phyloP scores from a whole-genome alignment of 129 eudicot genomes.

The Flaveria brownii region DNA sequence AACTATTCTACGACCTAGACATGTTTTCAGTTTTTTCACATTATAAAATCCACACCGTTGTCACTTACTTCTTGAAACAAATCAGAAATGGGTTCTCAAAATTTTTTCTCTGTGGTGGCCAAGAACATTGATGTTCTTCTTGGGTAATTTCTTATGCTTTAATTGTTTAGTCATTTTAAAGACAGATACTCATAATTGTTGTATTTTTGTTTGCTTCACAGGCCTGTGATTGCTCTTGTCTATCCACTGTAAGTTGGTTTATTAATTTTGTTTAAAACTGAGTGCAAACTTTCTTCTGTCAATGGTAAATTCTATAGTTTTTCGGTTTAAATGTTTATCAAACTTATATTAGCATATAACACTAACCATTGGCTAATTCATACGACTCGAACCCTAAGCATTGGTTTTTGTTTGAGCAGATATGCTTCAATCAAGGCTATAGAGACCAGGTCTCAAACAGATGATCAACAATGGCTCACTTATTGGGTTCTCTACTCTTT shows the following conservation, averaged over 20 bases:
- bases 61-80: constrained; percentile 10
- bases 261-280: neutral
- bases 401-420: constrained; percentile 38
- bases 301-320: too few species aligned
- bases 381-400: neutral
- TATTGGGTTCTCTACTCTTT: constrained; percentile 92
- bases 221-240: constrained; percentile 88
- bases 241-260: constrained; percentile 73
- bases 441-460: constrained; percentile 68
- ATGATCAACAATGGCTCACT: constrained; percentile 93
- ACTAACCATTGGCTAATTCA: too few species aligned
- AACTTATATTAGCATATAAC: too few species aligned
- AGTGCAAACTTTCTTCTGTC: too few species aligned
- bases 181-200: neutral
- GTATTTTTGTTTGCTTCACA: constrained; percentile 34
- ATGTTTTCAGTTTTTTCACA: constrained; percentile 26
- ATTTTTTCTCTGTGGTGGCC: constrained; percentile 67
- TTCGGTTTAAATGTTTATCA: neutral
- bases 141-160: constrained; percentile 41
- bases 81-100: constrained; percentile 53
- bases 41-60: constrained; percentile 20
- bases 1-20: constrained; percentile 1
- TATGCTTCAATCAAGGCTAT: constrained; percentile 83
- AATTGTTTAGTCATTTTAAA: too few species aligned
- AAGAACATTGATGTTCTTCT: constrained; percentile 90